These are phyloP conservation scores for Cercospora sesami DNA, from an alignment of 2,329 filamentous ascomycete species.

Conservation along the genomic window DNA sequence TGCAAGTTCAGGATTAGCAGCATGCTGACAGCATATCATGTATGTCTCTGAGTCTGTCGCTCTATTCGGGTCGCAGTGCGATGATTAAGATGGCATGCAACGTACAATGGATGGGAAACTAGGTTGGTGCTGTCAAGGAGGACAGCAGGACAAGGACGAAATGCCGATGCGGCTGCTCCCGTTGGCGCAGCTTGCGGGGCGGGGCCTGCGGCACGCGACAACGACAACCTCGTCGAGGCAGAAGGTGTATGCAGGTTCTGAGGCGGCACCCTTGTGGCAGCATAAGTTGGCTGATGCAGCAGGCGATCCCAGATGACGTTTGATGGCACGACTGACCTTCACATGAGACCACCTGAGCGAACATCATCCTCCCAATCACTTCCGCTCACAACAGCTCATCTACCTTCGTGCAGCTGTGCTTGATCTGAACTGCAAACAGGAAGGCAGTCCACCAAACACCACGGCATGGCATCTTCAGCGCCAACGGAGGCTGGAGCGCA, in stretches of 20 bases:
- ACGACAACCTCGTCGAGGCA: background rate
- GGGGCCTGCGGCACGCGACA: background rate
- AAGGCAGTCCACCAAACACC: background rate
- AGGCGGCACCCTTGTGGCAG: background rate
- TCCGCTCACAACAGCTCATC: background rate
- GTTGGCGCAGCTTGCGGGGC: background rate
- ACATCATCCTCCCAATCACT: background rate
- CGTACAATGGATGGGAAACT: background rate
- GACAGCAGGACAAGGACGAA: background rate
- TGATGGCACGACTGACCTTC: background rate
- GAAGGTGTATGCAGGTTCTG: background rate
- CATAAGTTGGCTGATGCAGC: background rate
- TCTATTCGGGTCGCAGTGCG: no score
- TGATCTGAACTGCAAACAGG: background rate
- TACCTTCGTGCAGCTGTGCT: background rate
- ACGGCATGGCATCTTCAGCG: constrained; percentile 19
- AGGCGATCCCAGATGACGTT: background rate
- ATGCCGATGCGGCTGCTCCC: background rate
- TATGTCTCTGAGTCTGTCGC: no score
- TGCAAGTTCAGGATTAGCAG: no score
- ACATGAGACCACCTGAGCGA: background rate
- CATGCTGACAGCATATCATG: no score
- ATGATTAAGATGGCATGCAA: background rate
- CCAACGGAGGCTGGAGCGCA: constrained; percentile 4
- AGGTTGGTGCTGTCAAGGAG: background rate